Conservation (phyloP, 1,284 basidiomycete species). For the Moesziomyces globuligerus region DNA sequence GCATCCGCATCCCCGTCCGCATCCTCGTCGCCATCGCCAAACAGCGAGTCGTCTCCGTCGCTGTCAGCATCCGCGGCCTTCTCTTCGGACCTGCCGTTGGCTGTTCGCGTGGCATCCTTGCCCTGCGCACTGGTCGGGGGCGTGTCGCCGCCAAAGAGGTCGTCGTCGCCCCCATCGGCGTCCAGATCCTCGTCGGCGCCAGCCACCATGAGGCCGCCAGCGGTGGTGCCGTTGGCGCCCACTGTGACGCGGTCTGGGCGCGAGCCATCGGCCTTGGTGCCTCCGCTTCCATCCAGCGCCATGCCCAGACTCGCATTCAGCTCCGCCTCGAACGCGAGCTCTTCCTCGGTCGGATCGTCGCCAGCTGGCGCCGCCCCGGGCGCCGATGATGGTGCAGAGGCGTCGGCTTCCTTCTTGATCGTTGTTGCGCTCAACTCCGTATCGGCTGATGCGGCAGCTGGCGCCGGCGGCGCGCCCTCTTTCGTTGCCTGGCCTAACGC, state of each 20-base stretch:
- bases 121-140: conserved; percentile 17
- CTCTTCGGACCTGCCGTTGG: not conserved
- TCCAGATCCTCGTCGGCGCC: conserved; percentile 32
- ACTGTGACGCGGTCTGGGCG: conserved; percentile 6
- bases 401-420: conserved; percentile 7
- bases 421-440: no score
- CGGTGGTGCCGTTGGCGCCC: conserved; percentile 12
- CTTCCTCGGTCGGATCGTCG: conserved; percentile 50
- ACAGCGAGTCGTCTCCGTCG: conserved; percentile 49
- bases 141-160: conserved; percentile 46
- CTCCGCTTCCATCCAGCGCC: conserved; percentile 29
- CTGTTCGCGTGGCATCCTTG: not conserved
- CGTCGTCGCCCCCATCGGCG: conserved; percentile 30
- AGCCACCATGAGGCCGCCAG: conserved; percentile 33
- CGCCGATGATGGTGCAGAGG: conserved; percentile 5
- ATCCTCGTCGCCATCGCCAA: conserved; percentile 42
- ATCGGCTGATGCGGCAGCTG: not conserved
- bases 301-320: conserved; percentile 46
- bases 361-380: conserved; percentile 4
- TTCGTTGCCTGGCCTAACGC: no score
- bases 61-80: conserved; percentile 24
- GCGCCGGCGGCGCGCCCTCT: not conserved
- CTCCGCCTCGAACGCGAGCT: conserved; percentile 55
- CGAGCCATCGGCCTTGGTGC: conserved; percentile 24
- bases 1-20: conserved; percentile 33